A percentile compares a stretch with the other conserved stretches of the same genome.
These are phyloP conservation scores for Cymbopogon citratus DNA, from an alignment of 176 grass and related monocot species.

Conservation along the genomic window DNA sequence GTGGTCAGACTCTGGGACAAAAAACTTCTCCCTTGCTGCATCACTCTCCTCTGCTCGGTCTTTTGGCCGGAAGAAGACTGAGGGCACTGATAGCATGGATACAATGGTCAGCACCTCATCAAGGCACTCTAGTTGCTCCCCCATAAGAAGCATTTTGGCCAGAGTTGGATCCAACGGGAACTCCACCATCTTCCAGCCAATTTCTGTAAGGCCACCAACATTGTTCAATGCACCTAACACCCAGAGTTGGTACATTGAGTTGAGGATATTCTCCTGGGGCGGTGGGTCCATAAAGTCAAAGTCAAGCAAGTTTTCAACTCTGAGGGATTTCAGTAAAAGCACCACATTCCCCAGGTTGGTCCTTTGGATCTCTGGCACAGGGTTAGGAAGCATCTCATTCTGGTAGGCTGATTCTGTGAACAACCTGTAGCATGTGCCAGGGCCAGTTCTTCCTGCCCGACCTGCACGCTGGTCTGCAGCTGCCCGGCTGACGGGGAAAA, in stretches of 20 bases:
- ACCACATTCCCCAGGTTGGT: conserved; percentile 98
- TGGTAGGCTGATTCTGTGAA: conserved; percentile 97
- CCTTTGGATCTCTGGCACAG: conserved; percentile 94
- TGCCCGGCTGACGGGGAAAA: conserved; percentile 89
- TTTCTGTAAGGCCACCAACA: conserved; percentile 79
- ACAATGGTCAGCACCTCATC: conserved; percentile 95
- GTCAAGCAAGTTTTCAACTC: conserved; percentile 89
- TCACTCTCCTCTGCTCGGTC: conserved; percentile 94
- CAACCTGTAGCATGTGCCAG: conserved; percentile 88
- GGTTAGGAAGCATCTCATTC: conserved; percentile 93
- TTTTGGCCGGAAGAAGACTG: conserved; percentile 97
- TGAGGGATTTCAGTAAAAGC: conserved; percentile 86
- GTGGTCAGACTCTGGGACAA: conserved; percentile 96
- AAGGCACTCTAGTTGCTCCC: conserved; percentile 71
- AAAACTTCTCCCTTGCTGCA: conserved; percentile 95
- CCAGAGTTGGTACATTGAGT: conserved; percentile 99
- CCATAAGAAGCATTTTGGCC: conserved; percentile 99
- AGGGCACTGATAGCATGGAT: conserved; percentile 98
- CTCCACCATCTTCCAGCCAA: conserved; percentile 99
- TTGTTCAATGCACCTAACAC: conserved; percentile 94
- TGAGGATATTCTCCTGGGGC: conserved; percentile 95
- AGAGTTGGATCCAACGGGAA: conserved; percentile 92
- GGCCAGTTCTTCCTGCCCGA: conserved; percentile 86
- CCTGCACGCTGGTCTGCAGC: conserved; percentile 92
- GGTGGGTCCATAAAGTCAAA: conserved; percentile 99